Percentiles rank a stretch among this genome's conserved stretches.
Conservation (phyloP, 768 basidiomycete genomes). For the Lentinula guzmanii region DNA sequence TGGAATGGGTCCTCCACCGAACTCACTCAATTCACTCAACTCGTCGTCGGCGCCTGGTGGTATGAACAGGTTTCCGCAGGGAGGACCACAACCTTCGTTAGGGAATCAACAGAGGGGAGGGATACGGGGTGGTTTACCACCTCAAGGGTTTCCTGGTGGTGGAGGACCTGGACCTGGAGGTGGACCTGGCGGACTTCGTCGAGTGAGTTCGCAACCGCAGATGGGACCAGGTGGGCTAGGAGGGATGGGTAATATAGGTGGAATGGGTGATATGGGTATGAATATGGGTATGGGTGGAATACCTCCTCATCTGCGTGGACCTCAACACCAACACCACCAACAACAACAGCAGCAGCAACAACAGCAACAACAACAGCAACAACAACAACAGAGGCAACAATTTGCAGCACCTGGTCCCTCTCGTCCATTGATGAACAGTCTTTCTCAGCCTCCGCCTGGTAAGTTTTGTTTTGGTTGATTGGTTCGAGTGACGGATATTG, state of each 20-base stretch:
- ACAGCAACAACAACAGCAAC: slow-evolving; percentile 28
- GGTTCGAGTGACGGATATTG: slow-evolving; percentile 32
- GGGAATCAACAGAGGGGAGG: slow-evolving; percentile 10
- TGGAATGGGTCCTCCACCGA: too few relatives aligned
- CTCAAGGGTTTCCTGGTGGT: neutral
- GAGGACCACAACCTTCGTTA: slow-evolving; percentile 10
- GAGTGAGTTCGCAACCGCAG: slow-evolving; percentile 51
- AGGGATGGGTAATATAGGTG: neutral
- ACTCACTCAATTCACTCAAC: too few relatives aligned
- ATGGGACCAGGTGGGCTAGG: neutral
- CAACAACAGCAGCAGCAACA: slow-evolving; percentile 25
- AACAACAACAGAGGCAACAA: slow-evolving; percentile 28
- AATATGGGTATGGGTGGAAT: slow-evolving; percentile 35
- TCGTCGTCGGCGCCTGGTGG: too few relatives aligned
- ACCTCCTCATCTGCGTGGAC: slow-evolving; percentile 28
- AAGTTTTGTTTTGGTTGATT: slow-evolving; percentile 22
- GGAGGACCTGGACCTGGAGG: neutral
- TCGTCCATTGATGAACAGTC: slow-evolving; percentile 40
- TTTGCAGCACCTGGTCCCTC: slow-evolving; percentile 22
- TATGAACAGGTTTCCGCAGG: too few relatives aligned
- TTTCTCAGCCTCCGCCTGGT: slow-evolving; percentile 29
- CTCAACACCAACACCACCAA: slow-evolving; percentile 19
- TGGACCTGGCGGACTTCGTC: slow-evolving; percentile 38
- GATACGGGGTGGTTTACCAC: neutral
- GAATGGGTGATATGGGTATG: slow-evolving; percentile 30